Evolutionary conservation across 805 yeast genomes (phyloP), one percentile per base, ranked within the genome.

Genomic region (Wickerhamiella occidentalis): DNA sequence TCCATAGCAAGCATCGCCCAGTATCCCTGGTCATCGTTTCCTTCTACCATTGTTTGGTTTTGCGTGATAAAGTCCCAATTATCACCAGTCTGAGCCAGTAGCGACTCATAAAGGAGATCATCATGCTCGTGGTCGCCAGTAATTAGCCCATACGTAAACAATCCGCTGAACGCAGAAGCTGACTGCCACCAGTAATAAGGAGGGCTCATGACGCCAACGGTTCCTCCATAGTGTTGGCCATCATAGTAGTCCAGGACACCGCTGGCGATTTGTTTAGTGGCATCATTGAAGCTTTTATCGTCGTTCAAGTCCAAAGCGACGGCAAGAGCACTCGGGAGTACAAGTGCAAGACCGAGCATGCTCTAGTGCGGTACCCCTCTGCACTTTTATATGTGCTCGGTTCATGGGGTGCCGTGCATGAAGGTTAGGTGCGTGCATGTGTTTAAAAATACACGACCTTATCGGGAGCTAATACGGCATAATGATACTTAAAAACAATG

Each of bases 111-210:
- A 50, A 85, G 69, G 4, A 75, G 48, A 1, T 70, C 68, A 48
- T 75, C 77, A 56, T 71, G 81, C 0, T 86, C 75, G 55, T 72
- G 73, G 65, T 86, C 81, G 46, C 78, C 69, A 64, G 88, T 80
- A 58, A 77, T 76, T 56, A 68, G 77, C 68, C 82, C 73, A 58
- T 79, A 81, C 62, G 84, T 94, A 40, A 87, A 88, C 90, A 85
- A 33, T 13, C 58, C 48, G 35, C 57, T 58, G 57, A 61, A 70
- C 0, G 80, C 84, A 54, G 82, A 87, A 56, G 90, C 92, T 19
- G 88, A 85, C 66, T 80, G 82, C 90, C 90, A 82, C 92, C 92
- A 82, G 67, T 82, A 82, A 70, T 82, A 82, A 1, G 90, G 90
- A 55, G 66, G 56, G 9, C 75, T 67, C 62, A 82, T 80, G 79